Evolutionary conservation across 495 filamentous ascomycete species (phyloP).

Genomic region (Amphirosellinia nigrospora): DNA sequence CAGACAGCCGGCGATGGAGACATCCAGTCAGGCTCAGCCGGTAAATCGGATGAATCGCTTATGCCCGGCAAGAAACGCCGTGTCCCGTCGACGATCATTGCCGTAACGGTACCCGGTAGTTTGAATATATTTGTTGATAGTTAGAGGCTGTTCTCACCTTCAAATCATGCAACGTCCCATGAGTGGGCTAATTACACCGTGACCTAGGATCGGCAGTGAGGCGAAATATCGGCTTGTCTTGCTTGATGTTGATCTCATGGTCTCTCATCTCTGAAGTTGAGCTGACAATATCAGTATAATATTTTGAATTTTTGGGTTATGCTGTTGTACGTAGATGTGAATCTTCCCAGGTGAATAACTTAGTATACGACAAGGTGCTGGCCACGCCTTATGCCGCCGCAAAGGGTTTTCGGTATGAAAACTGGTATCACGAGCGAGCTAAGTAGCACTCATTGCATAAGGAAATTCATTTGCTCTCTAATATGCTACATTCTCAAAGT

Average conservation of each 20-base stretch:
- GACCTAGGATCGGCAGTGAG: background rate
- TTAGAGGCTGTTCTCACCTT: constrained; percentile 1
- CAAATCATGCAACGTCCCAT: constrained; percentile 11
- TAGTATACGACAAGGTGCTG: background rate
- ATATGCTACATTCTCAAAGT: too few relatives aligned
- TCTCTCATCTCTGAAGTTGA: background rate
- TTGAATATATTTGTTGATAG: background rate
- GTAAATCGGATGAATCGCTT: constrained; percentile 19
- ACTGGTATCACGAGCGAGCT: background rate
- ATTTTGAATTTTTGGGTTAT: background rate
- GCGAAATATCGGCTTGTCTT: background rate
- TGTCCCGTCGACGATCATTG: constrained; percentile 18
- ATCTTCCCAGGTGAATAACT: background rate
- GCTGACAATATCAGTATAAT: background rate
- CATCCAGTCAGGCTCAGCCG: constrained; percentile 8
- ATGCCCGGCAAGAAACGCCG: background rate
- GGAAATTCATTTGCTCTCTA: too few relatives aligned
- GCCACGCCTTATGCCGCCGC: background rate
- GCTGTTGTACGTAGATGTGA: background rate
- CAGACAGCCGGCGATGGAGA: constrained; percentile 12
- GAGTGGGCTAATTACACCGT: background rate
- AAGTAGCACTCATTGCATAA: too few relatives aligned
- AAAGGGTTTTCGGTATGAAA: background rate
- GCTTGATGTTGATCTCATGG: background rate
- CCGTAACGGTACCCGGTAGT: background rate